Conservation (phyloP, 768 basidiomycete genomes). For the Leccinum uliginosum region DNA sequence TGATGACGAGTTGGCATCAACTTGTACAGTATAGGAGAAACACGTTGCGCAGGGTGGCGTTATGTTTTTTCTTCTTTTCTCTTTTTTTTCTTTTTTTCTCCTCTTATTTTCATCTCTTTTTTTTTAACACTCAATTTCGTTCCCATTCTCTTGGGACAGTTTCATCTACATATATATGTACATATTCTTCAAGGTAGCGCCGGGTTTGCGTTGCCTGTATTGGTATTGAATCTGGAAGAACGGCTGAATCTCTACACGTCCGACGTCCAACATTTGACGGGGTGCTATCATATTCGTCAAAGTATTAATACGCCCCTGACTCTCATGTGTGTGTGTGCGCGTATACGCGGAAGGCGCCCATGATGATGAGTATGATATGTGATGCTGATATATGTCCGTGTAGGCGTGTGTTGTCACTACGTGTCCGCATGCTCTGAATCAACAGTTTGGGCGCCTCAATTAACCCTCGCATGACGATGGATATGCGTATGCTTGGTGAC, state of each 20-base stretch:
- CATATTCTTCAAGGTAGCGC: not conserved
- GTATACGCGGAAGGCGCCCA: not conserved
- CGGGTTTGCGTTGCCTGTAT: no score
- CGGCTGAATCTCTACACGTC: not conserved
- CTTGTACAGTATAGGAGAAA: not conserved
- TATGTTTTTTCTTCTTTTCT: not conserved
- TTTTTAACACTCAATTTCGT: not conserved
- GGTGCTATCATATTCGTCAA: not conserved
- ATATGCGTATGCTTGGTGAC: not conserved
- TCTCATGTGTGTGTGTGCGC: not conserved
- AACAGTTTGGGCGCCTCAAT: not conserved
- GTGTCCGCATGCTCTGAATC: not conserved
- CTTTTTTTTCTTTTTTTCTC: not conserved
- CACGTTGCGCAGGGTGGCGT: not conserved
- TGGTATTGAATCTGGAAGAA: no score
- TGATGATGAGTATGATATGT: not conserved
- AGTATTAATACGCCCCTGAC: not conserved
- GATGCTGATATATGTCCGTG: not conserved
- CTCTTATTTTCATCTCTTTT: not conserved
- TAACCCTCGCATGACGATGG: slow-evolving; percentile 5
- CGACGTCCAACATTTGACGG: not conserved
- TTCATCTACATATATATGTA: not conserved
- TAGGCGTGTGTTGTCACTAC: not conserved
- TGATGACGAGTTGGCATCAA: not conserved
- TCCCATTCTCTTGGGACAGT: not conserved